Conservation (phyloP, 2,329 filamentous ascomycete species). For the Cercospora nicotianae region DNA sequence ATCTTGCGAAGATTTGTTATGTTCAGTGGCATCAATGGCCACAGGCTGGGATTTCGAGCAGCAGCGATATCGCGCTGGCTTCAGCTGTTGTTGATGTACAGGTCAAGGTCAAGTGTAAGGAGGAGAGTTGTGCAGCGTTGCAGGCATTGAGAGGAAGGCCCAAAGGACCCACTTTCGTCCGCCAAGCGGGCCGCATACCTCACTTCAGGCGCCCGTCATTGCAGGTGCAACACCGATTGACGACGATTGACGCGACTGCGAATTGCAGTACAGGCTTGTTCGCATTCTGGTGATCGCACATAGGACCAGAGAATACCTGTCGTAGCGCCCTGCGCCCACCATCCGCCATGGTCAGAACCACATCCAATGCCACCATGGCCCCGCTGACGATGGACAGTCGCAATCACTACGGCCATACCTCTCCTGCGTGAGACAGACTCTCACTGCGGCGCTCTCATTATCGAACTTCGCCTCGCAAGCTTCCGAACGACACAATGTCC, state of each 20-base stretch:
- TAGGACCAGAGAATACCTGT: background rate
- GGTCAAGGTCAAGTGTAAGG: background rate
- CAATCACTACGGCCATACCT: slow-evolving; percentile 97
- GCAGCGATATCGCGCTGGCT: background rate
- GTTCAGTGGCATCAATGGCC: background rate
- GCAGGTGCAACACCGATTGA: background rate
- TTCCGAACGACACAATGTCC: slow-evolving; percentile 95
- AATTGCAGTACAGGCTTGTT: background rate
- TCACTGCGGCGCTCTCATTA: slow-evolving; percentile 89
- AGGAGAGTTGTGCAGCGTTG: background rate
- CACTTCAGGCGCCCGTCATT: background rate
- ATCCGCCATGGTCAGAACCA: slow-evolving; percentile 20
- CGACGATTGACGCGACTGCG: background rate
- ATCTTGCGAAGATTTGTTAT: background rate
- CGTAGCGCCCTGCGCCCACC: background rate
- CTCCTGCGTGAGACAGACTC: slow-evolving; percentile 89
- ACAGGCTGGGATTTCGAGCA: background rate
- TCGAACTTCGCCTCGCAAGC: slow-evolving; percentile 98
- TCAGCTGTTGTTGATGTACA: background rate
- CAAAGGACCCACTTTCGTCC: background rate
- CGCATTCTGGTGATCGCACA: background rate
- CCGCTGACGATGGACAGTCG: slow-evolving; percentile 58
- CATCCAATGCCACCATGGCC: background rate
- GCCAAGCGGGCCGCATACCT: background rate
- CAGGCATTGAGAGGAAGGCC: background rate